A percentile compares a stretch with the other conserved stretches of the same genome.
phyloP scores from a whole-genome alignment of 139 green algal genomes.

The Chlamydomonas eustigma region DNA sequence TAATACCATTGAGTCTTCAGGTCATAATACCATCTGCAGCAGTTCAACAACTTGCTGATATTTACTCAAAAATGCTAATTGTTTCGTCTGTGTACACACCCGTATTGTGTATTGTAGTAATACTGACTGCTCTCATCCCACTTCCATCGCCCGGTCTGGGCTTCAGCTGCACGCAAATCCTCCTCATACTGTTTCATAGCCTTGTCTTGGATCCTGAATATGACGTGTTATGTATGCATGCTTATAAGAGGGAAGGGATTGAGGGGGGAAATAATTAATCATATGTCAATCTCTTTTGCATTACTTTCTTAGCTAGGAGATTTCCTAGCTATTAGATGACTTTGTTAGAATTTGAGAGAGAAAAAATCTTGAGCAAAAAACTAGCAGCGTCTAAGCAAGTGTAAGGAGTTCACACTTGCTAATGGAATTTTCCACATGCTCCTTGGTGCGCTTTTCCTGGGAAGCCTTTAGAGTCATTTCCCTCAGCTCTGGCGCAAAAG shows the following conservation, averaged over 20 bases:
- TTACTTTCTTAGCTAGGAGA: too few species aligned
- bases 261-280: too few species aligned
- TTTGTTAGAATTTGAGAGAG: too few species aligned
- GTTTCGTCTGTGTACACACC: not conserved
- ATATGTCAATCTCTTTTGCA: too few species aligned
- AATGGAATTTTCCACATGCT: slow-evolving; percentile 13
- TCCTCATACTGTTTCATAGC: not conserved
- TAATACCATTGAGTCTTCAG: slow-evolving; percentile 67
- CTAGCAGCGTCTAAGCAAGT: too few species aligned
- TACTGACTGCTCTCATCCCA: not conserved
- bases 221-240: not conserved
- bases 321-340: too few species aligned
- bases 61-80: not conserved
- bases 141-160: not conserved
- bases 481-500: slow-evolving; percentile 32
- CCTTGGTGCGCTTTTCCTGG: slow-evolving; percentile 22
- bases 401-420: slow-evolving; percentile 10
- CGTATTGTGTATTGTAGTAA: slow-evolving; percentile 2
- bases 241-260: not conserved
- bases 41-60: not conserved
- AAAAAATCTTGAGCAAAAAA: too few species aligned
- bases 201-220: not conserved
- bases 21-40: slow-evolving; percentile 62
- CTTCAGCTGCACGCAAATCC: not conserved
- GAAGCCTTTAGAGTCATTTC: slow-evolving; percentile 51